A percentile compares a stretch with the other conserved stretches of the same genome.
Evolutionary conservation across 495 filamentous ascomycete species (phyloP).

Genomic region (Aspergillus cristatus): DNA sequence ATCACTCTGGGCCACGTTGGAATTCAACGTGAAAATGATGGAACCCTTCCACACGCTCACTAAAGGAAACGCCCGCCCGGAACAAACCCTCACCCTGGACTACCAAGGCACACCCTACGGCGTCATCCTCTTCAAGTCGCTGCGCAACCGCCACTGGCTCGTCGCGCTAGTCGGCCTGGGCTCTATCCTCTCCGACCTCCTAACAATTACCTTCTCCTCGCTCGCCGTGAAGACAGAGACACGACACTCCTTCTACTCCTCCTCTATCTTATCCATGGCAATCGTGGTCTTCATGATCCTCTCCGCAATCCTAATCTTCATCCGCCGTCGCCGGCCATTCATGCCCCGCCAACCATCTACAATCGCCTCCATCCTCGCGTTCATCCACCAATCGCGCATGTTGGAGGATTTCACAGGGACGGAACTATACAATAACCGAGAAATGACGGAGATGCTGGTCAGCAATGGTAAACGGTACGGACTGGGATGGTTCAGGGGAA

Average conservation of each 20-base stretch:
- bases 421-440: constrained; percentile 44
- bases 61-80: constrained; percentile 49
- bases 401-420: constrained; percentile 60
- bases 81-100: constrained; percentile 54
- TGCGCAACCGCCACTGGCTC: constrained; percentile 54
- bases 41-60: constrained; percentile 67
- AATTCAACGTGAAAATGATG: constrained; percentile 61
- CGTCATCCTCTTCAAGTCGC: constrained; percentile 48
- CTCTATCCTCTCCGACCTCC: constrained; percentile 53
- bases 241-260: constrained; percentile 46
- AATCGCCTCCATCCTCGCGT: constrained; percentile 62
- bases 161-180: constrained; percentile 54
- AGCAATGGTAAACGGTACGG: constrained; percentile 53
- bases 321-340: constrained; percentile 50
- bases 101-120: constrained; percentile 64
- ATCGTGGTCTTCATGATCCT: constrained; percentile 50
- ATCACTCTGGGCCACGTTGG: constrained; percentile 58
- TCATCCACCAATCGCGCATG: constrained; percentile 68
- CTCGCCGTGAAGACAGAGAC: constrained; percentile 51
- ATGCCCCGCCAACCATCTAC: constrained; percentile 64
- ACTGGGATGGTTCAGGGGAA: constrained; percentile 60
- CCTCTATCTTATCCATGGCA: constrained; percentile 44
- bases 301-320: constrained; percentile 44
- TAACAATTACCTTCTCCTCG: constrained; percentile 58
- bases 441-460: constrained; percentile 48